Percentiles rank a stretch among this genome's conserved stretches.
Evolutionary conservation across 1,284 basidiomycete species (phyloP).

Genomic region (Jaminaea rosea): DNA sequence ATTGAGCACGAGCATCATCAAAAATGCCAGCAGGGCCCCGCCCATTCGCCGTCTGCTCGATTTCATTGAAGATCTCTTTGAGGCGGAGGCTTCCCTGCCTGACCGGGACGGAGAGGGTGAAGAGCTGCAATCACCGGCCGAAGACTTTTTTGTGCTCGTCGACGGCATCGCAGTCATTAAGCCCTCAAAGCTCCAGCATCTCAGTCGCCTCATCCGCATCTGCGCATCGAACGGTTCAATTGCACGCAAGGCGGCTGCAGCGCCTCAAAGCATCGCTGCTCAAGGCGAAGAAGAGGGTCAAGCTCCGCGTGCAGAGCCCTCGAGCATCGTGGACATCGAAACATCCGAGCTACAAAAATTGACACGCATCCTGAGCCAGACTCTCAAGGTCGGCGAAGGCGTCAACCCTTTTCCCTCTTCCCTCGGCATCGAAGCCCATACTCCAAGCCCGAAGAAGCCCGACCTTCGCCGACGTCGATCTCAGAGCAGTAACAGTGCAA

Average conservation of each 20-base stretch:
- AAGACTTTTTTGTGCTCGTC: slow-evolving; percentile 48
- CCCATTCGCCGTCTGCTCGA: slow-evolving; percentile 65
- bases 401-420: slow-evolving; percentile 25
- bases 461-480: too few species aligned
- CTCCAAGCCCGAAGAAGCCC: too few species aligned
- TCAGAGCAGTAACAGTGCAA: slow-evolving; percentile 10
- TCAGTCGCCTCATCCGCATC: slow-evolving; percentile 5
- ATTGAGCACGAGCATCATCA: not conserved
- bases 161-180: slow-evolving; percentile 11
- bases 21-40: slow-evolving; percentile 48
- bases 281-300: not conserved
- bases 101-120: slow-evolving; percentile 57
- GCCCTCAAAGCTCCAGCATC: slow-evolving; percentile 15
- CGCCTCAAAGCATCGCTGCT: too few species aligned
- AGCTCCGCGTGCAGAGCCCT: not conserved
- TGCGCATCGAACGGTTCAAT: not conserved
- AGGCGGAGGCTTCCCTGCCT: slow-evolving; percentile 72
- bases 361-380: slow-evolving; percentile 21
- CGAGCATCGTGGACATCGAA: not conserved
- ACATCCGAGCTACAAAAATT: slow-evolving; percentile 3
- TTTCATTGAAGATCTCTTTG: slow-evolving; percentile 73
- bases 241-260: not conserved
- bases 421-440: too few species aligned
- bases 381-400: slow-evolving; percentile 15
- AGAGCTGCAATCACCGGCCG: slow-evolving; percentile 61